These are phyloP conservation scores for Eucalyptus tenuipes DNA, from an alignment of 345 rosid species.

Conservation along the genomic window DNA sequence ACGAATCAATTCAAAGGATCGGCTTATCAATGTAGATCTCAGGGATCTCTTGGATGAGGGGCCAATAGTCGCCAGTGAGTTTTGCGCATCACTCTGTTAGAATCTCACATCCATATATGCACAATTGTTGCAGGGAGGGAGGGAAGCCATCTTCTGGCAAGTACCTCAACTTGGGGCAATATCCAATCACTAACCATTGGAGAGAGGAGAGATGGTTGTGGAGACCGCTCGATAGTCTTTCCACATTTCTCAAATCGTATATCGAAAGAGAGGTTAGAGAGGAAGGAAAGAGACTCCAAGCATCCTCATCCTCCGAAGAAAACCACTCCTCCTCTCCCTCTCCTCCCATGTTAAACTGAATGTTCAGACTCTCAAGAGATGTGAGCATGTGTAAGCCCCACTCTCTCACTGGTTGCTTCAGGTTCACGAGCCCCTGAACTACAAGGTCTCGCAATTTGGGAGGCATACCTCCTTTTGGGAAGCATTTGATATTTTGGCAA, in stretches of 20 bases:
- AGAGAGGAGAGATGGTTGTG: no score
- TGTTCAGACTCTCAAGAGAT: rapidly evolving
- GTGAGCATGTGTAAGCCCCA: not conserved
- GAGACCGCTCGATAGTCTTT: no score
- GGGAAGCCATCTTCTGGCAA: no score
- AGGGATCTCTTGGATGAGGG: not conserved
- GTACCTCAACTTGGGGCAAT: no score
- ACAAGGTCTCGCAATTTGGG: not conserved
- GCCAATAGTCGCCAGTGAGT: not conserved
- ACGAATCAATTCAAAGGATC: no score
- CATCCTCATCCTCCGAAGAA: not conserved
- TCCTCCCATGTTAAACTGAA: not conserved
- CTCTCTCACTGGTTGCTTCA: not conserved
- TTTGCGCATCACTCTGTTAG: no score
- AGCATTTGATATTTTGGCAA: not conserved
- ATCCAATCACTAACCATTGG: rapidly evolving
- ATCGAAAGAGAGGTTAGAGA: no score
- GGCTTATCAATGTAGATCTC: rapidly evolving
- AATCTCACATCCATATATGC: rapidly evolving
- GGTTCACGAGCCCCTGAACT: not conserved
- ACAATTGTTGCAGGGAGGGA: no score
- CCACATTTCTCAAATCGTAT: rapidly evolving
- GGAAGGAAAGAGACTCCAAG: not conserved
- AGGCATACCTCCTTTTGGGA: not conserved
- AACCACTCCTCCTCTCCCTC: not conserved